Conservation (phyloP, 495 filamentous ascomycete species). For the Trichoderma gamsii region DNA sequence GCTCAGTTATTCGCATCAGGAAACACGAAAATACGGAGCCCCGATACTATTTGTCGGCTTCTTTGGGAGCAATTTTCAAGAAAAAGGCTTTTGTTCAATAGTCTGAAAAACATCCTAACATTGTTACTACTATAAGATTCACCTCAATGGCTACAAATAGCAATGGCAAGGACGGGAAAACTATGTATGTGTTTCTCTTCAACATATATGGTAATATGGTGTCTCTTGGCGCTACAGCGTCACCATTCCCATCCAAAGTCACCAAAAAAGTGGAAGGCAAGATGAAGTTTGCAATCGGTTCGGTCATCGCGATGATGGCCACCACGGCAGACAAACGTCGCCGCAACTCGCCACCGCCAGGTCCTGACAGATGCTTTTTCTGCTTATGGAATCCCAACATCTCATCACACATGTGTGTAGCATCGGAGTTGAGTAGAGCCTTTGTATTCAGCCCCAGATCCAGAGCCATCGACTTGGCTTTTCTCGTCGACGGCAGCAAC, state of each 20-base stretch:
- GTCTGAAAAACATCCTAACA: slow-evolving; percentile 25
- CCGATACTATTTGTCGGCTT: slow-evolving; percentile 20
- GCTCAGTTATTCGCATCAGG: not conserved
- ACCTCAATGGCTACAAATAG: slow-evolving; percentile 74
- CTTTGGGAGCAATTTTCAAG: slow-evolving; percentile 61
- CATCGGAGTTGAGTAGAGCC: slow-evolving; percentile 35
- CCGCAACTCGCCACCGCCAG: slow-evolving; percentile 49
- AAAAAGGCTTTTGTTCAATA: slow-evolving; percentile 85
- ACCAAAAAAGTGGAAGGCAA: slow-evolving; percentile 53
- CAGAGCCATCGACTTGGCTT: not conserved
- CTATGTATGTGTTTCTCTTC: slow-evolving; percentile 83
- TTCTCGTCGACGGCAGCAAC: not conserved
- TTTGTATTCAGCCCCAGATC: not conserved
- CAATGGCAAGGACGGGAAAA: slow-evolving; percentile 69
- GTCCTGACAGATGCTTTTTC: slow-evolving; percentile 84
- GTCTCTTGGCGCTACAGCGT: slow-evolving; percentile 62
- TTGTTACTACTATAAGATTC: slow-evolving; percentile 69
- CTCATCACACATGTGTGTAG: slow-evolving; percentile 82
- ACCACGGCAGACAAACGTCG: slow-evolving; percentile 51
- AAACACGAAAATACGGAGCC: too few species aligned
- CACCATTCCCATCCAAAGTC: slow-evolving; percentile 49
- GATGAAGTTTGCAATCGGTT: slow-evolving; percentile 59
- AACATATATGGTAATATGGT: slow-evolving; percentile 53
- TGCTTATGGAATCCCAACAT: slow-evolving; percentile 79
- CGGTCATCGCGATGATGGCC: slow-evolving; percentile 46